These are phyloP conservation scores for Umbilicaria muhlenbergii DNA, from an alignment of 495 filamentous ascomycete genomes.

Conservation along the genomic window DNA sequence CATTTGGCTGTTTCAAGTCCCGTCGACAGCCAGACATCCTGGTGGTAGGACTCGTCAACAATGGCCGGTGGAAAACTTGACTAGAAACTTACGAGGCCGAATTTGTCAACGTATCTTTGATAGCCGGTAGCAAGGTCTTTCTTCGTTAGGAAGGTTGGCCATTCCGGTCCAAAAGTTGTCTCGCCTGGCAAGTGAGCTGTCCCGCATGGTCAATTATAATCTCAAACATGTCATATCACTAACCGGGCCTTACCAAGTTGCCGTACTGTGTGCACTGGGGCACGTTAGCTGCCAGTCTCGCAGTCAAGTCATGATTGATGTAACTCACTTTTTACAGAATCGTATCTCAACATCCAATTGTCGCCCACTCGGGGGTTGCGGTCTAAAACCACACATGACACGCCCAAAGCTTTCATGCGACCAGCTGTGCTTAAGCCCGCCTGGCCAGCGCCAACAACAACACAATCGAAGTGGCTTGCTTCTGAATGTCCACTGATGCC, in stretches of 20 bases:
- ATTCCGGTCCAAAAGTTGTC: slow-evolving; percentile 16
- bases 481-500: neutral
- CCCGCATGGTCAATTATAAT: too few relatives aligned
- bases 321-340: slow-evolving; percentile 12
- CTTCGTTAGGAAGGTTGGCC: slow-evolving; percentile 20
- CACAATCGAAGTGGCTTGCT: slow-evolving; percentile 10
- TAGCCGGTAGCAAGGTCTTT: slow-evolving; percentile 23
- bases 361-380: slow-evolving; percentile 18
- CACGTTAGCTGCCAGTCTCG: neutral
- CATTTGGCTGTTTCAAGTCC: slow-evolving; percentile 17
- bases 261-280: slow-evolving; percentile 20
- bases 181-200: slow-evolving; percentile 19
- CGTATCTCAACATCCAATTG: slow-evolving; percentile 23
- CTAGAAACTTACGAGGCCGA: slow-evolving; percentile 16
- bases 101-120: slow-evolving; percentile 19
- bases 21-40: slow-evolving; percentile 16
- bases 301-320: neutral
- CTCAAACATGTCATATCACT: too few relatives aligned
- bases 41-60: neutral
- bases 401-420: slow-evolving; percentile 19
- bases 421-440: slow-evolving; percentile 20
- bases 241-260: slow-evolving; percentile 4
- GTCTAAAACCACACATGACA: slow-evolving; percentile 20
- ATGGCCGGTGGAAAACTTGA: neutral
- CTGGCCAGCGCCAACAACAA: slow-evolving; percentile 20